Evolutionary conservation across 139 green algal species (phyloP), one percentile per base, ranked within the genome.

Genomic region (Asterochloris sp.): DNA sequence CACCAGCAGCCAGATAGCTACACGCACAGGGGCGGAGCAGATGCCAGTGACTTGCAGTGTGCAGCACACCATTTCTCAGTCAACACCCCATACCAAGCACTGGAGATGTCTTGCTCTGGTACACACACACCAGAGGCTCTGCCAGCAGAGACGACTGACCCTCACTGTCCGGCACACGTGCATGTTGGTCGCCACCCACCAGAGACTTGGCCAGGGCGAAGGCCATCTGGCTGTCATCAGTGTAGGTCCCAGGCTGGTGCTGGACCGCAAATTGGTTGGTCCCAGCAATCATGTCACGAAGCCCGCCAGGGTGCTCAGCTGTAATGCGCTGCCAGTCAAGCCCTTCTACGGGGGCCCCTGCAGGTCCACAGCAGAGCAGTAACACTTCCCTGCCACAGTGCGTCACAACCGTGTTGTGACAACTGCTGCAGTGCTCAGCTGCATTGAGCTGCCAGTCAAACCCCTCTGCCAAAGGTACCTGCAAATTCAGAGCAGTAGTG

Each of bases 161-260:
- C 38, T 54, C 38, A 6, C 38, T 6, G 6, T 54, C 4, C 38
- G 38, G 38, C 38, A 54, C 69, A 73, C 68, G 62, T 64, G 2
- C 82, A 81, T 11, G 38, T 54, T 54, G 38, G 6, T 73, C n/a
- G 23, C 38, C 29, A 26, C 76, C 79, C 29, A 90, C 38, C 27
- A 90, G 69, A 63, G 77, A 84, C 26, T 83, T 71, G 13, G 83
- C 78, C 1, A 90, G 78, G 0, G 87, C 87, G 13, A 89, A 73
- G 27, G 83, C 76, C 87, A 90, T 89, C 63, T 90, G 83, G 1
- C 78, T 86, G 78, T 90, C 87, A 66, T 90, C 87, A 61, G 86
- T 86, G 81, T 85, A 89, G 23, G 68, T 67, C 8, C 86, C 86
- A 38, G 16, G 21, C 12, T 54, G 38, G 38, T 6, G 38, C 38